Percentiles rank a stretch among this genome's conserved stretches.
Conservation (phyloP, 768 basidiomycete genomes). For the Boletus sp. region DNA sequence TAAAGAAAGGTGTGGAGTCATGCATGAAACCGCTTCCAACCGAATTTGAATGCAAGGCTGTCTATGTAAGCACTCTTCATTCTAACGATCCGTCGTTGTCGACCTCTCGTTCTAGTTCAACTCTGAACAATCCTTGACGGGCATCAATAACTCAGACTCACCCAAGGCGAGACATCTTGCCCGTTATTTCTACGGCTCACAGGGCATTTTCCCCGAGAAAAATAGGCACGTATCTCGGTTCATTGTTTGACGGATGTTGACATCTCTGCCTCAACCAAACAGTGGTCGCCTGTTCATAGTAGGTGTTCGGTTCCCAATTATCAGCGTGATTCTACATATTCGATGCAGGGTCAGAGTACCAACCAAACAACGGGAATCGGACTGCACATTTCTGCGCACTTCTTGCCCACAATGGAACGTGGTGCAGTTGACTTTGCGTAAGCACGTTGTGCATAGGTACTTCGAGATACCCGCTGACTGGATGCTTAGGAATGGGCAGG, state of each 20-base stretch:
- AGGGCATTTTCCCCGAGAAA: slow-evolving; percentile 3
- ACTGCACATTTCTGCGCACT: slow-evolving; percentile 67
- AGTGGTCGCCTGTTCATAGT: slow-evolving; percentile 17
- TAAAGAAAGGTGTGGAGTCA: slow-evolving; percentile 5
- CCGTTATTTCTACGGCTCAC: not conserved
- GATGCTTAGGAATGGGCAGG: slow-evolving; percentile 69
- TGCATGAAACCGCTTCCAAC: slow-evolving; percentile 8
- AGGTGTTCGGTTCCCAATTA: not conserved
- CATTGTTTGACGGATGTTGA: not conserved
- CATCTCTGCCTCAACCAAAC: not conserved
- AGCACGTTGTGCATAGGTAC: slow-evolving; percentile 21
- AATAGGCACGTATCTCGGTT: not conserved
- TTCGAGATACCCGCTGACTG: not conserved
- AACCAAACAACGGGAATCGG: slow-evolving; percentile 82
- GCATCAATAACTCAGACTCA: not conserved
- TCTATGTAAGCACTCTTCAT: slow-evolving; percentile 2
- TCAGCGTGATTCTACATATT: not conserved
- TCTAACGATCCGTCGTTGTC: not conserved
- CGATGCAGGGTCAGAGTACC: slow-evolving; percentile 79
- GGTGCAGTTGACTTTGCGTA: slow-evolving; percentile 88
- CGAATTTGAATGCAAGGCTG: slow-evolving; percentile 5
- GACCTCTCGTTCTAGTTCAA: slow-evolving; percentile 8
- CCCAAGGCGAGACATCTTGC: not conserved
- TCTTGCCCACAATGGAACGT: slow-evolving; percentile 94
- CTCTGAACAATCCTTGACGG: slow-evolving; percentile 1